A percentile compares a stretch with the other conserved stretches of the same genome.
These are phyloP conservation scores for Coprinellus aureogranulatus DNA, from an alignment of 768 basidiomycete species.

Conservation along the genomic window DNA sequence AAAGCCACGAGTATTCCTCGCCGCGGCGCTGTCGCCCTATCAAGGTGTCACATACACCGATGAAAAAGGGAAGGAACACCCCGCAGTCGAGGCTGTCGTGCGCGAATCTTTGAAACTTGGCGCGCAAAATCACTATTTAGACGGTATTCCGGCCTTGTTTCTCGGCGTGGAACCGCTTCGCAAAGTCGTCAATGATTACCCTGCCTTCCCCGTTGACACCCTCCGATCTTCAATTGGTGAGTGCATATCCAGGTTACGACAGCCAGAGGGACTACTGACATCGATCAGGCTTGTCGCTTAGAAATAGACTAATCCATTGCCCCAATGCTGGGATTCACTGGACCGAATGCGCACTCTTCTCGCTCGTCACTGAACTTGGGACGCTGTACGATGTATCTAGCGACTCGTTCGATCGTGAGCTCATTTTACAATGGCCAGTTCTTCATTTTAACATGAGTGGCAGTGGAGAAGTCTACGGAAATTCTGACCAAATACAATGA, in stretches of 20 bases:
- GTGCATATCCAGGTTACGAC: constrained; percentile 4
- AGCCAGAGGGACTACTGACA: constrained; percentile 6
- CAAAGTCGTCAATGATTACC: constrained; percentile 23
- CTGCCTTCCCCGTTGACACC: neutral
- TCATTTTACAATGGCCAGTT: neutral
- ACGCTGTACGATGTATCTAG: constrained; percentile 44
- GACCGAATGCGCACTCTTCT: constrained; percentile 71
- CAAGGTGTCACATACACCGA: constrained; percentile 55
- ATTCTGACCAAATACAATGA: constrained; percentile 63
- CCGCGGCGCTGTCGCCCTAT: constrained; percentile 74
- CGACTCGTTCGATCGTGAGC: constrained; percentile 46
- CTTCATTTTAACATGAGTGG: constrained; percentile 3
- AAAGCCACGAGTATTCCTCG: constrained; percentile 71
- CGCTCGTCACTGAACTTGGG: constrained; percentile 69
- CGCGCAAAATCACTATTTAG: constrained; percentile 70
- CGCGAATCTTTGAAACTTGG: constrained; percentile 85
- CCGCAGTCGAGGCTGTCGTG: constrained; percentile 66
- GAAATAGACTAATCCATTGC: constrained; percentile 67
- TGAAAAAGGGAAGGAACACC: constrained; percentile 58
- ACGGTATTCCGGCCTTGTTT: constrained; percentile 71
- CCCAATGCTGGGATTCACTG: constrained; percentile 60
- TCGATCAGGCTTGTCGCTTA: constrained; percentile 60
- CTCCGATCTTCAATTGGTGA: constrained; percentile 12
- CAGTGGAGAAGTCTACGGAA: constrained; percentile 44
- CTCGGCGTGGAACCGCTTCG: constrained; percentile 46